phyloP scores from a whole-genome alignment of 140 eudicot species.

The Artemisia princeps region DNA sequence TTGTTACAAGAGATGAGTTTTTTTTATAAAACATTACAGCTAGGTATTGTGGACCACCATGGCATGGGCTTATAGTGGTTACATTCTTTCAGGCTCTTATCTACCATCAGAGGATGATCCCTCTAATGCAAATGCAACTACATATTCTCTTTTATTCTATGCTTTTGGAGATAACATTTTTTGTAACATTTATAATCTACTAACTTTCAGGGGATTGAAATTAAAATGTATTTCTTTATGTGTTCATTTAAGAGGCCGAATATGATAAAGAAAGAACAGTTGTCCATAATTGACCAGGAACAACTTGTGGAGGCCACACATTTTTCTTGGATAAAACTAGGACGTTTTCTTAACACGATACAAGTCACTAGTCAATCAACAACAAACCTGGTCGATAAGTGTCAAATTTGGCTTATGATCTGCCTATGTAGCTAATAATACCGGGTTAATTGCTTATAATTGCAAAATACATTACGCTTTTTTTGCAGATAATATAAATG shows the following conservation, averaged over 20 bases:
- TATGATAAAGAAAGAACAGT: background rate
- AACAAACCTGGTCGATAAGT: too few relatives aligned
- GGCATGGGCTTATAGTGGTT: constrained; percentile 22
- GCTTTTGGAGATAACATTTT: background rate
- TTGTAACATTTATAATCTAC: background rate
- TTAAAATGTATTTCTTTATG: background rate
- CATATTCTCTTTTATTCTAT: background rate
- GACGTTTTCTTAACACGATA: too few relatives aligned
- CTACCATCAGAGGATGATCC: constrained; percentile 19
- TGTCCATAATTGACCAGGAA: background rate
- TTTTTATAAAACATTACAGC: too few relatives aligned
- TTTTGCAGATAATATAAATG: too few relatives aligned
- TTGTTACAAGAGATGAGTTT: too few relatives aligned
- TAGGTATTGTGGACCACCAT: constrained; percentile 25
- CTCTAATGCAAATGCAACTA: background rate
- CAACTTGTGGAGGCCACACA: background rate
- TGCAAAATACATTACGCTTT: too few relatives aligned
- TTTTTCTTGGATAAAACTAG: too few relatives aligned
- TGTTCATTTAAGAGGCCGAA: background rate
- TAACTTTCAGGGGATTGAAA: background rate
- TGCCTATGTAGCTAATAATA: too few relatives aligned
- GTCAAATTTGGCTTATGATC: too few relatives aligned
- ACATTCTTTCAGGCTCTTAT: constrained; percentile 25
- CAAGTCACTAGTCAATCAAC: too few relatives aligned
- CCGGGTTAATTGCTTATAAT: too few relatives aligned